Conservation (phyloP, 2,329 filamentous ascomycete species). For the Trichophyton mentagrophytes region DNA sequence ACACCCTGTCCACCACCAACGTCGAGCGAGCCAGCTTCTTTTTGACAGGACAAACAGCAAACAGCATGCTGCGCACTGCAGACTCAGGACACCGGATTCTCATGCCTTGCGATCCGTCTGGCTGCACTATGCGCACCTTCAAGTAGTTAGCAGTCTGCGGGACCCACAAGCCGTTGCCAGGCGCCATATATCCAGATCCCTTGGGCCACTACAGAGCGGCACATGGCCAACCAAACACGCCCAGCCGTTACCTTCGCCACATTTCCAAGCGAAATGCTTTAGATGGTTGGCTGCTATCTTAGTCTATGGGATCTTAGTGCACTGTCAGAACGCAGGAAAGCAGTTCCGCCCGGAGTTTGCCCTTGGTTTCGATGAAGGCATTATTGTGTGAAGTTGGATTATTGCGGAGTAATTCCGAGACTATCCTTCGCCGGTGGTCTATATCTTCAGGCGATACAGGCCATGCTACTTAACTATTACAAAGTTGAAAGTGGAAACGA, state of each 20-base stretch:
- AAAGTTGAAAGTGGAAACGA: not conserved
- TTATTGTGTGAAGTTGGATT: not conserved
- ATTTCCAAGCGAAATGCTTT: constrained; percentile 1
- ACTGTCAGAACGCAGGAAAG: constrained; percentile 2
- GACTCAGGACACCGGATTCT: no score
- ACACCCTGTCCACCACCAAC: no score
- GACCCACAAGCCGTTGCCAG: no score
- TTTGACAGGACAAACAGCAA: no score
- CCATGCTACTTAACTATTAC: not conserved
- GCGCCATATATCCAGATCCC: no score
- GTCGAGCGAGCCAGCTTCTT: no score
- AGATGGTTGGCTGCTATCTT: not conserved
- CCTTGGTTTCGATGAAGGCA: not conserved
- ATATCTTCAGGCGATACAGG: not conserved
- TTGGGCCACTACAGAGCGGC: no score
- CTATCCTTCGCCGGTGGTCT: constrained; percentile 2
- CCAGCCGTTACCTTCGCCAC: not conserved
- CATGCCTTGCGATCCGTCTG: no score
- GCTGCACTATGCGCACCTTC: no score
- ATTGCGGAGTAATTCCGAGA: not conserved
- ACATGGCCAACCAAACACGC: no score
- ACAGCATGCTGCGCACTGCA: no score
- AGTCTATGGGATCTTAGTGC: not conserved
- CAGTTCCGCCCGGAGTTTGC: not conserved
- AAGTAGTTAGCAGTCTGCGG: no score